A percentile compares a stretch with the other conserved stretches of the same genome.
These are phyloP conservation scores for Skeletonema marinoi DNA, from an alignment of 108 stramenopile genomes.

Conservation along the genomic window DNA sequence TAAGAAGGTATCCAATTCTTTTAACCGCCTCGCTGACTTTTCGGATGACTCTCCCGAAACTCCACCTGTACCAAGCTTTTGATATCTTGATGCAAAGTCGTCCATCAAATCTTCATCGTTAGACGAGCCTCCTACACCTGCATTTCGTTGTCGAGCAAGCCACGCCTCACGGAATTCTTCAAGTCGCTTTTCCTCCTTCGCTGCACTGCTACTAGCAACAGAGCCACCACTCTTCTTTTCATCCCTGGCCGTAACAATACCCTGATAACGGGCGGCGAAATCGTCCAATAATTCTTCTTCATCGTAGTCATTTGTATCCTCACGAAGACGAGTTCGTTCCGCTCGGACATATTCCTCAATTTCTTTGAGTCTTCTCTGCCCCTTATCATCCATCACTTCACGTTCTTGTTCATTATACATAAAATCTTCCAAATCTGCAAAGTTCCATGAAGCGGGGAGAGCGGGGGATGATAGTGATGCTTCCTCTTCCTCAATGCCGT, in stretches of 20 bases:
- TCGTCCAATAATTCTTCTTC: constrained; percentile 12
- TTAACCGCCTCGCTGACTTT: background rate
- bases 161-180: background rate
- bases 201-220: background rate
- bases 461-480: background rate
- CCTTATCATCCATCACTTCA: background rate
- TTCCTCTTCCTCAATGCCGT: background rate
- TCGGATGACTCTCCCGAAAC: background rate
- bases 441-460: constrained; percentile 1
- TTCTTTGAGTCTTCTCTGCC: background rate
- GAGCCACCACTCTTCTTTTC: background rate
- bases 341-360: constrained; percentile 1
- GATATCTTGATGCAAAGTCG: background rate
- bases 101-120: background rate
- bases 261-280: background rate
- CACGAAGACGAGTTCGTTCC: background rate
- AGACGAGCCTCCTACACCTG: background rate
- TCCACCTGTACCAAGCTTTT: background rate
- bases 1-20: background rate
- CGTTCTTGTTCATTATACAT: background rate
- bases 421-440: constrained; percentile 1
- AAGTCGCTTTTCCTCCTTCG: constrained; percentile 2
- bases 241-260: background rate
- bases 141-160: background rate
- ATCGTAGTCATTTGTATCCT: background rate